Base-by-base conservation (phyloP, 257 asterid species). In the Rhazya stricta region DNA sequence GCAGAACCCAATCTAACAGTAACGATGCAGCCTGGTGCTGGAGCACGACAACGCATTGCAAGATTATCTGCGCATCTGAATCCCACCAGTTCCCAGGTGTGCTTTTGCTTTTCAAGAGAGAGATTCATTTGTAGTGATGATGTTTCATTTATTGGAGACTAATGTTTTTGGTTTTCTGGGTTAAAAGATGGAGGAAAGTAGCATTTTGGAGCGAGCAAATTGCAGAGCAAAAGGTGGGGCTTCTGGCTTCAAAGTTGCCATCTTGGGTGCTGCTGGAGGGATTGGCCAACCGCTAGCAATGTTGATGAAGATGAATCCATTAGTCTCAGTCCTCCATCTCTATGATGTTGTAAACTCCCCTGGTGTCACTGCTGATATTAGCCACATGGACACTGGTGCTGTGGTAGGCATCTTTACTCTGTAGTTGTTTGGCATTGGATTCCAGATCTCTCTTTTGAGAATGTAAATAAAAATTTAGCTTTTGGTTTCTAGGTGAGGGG, bases 171-270 rank as follows among this genome's bases (percentile, higher is more conserved):
- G 54, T 48, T 18, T n/a, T 19, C 10, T 79, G 71, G 16, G 5
- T 7, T 45, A 30, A 73, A 76, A 90, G 96, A 83, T 91, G 90
- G 91, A 76, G 50, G 94, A 82, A 65, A 78, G 79, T 75, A 74
- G 81, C n/a, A 72, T 77, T 6, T 54, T 94, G 83, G 93, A 85
- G 78, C 81, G 78, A 80, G 76, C 72, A 9, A 84, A 88, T 6
- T 94, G 98, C 93, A 86, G 98, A 77, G 98, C 97, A 30, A 94
- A 94, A 83, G 98, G 98, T 27, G 97, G 97, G 3, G 90, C 98
- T 1, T 84, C 98, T 39, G 98, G 98, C 10, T 94, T 90, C 86
- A 94, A 91, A 65, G 98, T 94, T 29, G 98, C 97, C 0, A 89
- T 94, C 58, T 70, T 94, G 69, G 98, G 98, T 41, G 98, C 98